Evolutionary conservation across 441 rosid species (phyloP), one percentile per base, ranked within the genome.

Genomic region (Jatropha multifida): DNA sequence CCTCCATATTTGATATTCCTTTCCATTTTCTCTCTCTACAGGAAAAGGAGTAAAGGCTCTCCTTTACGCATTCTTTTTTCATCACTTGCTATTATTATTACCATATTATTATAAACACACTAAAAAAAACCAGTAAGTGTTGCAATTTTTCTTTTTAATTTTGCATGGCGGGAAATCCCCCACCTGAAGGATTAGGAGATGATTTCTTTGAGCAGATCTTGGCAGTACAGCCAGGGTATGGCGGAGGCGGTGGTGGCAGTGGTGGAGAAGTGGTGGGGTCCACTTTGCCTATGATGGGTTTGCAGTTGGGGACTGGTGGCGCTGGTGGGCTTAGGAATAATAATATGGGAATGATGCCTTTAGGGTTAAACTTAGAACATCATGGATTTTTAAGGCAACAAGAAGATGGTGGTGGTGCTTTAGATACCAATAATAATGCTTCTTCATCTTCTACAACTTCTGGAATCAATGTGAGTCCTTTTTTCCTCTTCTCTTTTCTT

Each of bases 121-220:
- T 32, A 44, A 64, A 76, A 11, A 4, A 4, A 5, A 7, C 46
- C 20, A 52, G n/a, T 59, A 2, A 44, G 32, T 27, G 18, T 55
- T 48, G 68, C 26, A 14, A 5, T 69, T 40, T 38, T 2, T 44
- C 9, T 44, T 44, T 42, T 42, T 7, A 1, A 4, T 44, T 23
- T 72, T 72, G 77, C 72, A 82, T 82, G 90, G 89, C 90, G 27
- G 90, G 89, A 59, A 82, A 81, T 79, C 83, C 81, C 38, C 87
- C 82, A 20, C 83, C 81, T 69, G 92, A 86, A 44, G 87, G 88
- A 9, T 48, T 90, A 13, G 91, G 89, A 52, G 92, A 90, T 75
- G 94, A 90, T 67, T 90, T 90, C 80, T 80, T 90, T 68, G 94
- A 90, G 84, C 92, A 90, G 89, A 87, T 90, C 81, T 71, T 90